These are phyloP conservation scores for Fragaria ananassa DNA, from an alignment of 306 rosid genomes.

Conservation along the genomic window DNA sequence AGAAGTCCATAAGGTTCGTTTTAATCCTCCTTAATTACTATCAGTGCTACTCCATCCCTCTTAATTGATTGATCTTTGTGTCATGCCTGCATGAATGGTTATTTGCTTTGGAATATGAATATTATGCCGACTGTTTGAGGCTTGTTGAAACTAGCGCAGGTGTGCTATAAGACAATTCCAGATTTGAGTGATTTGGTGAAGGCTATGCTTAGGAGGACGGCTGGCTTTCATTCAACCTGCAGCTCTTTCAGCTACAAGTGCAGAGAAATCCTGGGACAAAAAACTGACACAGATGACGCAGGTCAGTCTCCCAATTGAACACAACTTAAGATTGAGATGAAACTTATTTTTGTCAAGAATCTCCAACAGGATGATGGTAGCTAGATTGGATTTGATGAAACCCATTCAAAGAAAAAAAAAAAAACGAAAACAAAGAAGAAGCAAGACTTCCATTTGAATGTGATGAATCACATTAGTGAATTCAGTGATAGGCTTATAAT, in stretches of 20 bases:
- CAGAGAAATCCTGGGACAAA: background rate
- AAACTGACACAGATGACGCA: background rate
- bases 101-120: background rate
- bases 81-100: background rate
- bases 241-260: background rate
- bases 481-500: background rate
- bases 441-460: background rate
- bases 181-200: background rate
- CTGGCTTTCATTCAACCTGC: background rate
- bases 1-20: conserved; percentile 26
- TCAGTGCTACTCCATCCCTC: background rate
- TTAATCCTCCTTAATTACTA: background rate
- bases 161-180: background rate
- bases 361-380: background rate
- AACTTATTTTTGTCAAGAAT: background rate
- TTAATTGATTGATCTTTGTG: background rate
- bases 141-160: background rate
- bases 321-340: background rate
- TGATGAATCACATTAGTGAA: background rate
- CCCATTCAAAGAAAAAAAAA: background rate
- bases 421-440: background rate
- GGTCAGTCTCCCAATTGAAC: background rate
- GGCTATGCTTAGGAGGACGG: background rate
- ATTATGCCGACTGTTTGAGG: background rate
- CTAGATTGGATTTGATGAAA: background rate